Conservation (phyloP, 2,329 filamentous ascomycete species). For the Cladophialophora exuberans region DNA sequence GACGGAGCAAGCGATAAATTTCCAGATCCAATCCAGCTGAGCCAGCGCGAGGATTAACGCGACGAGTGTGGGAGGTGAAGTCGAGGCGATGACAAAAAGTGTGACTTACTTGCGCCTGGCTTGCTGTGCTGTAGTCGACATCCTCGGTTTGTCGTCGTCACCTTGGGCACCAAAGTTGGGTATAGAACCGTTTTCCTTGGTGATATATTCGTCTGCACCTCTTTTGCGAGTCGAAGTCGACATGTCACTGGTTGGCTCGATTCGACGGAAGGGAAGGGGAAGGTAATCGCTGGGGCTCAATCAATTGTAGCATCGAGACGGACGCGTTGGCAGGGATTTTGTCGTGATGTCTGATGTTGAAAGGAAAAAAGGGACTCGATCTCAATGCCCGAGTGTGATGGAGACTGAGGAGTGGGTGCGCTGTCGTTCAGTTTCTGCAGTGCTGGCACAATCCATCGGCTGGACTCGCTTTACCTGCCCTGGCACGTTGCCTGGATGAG, state of each 20-base stretch:
- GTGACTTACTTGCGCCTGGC: constrained; percentile 58
- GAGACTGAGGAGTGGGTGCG: constrained; percentile 5
- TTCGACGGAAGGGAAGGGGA: constrained; percentile 14
- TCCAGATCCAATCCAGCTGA: constrained; percentile 10
- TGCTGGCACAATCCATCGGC: constrained; percentile 5
- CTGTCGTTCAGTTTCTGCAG: constrained; percentile 5
- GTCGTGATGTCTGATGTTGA: constrained; percentile 1
- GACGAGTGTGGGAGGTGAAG: neutral
- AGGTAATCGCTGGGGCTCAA: neutral
- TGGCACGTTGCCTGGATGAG: no score
- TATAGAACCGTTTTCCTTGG: constrained; percentile 32
- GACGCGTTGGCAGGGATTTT: constrained; percentile 14
- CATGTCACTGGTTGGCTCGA: constrained; percentile 29
- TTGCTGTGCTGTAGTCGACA: constrained; percentile 59
- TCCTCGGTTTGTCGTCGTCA: constrained; percentile 51
- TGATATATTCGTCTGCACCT: constrained; percentile 29
- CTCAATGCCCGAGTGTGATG: constrained; percentile 1
- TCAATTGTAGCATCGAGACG: constrained; percentile 26
- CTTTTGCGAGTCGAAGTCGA: no score
- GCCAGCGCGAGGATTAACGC: constrained; percentile 7
- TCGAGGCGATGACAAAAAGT: neutral
- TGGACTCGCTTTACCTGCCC: neutral
- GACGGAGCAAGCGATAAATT: constrained; percentile 4
- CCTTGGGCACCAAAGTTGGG: constrained; percentile 15
- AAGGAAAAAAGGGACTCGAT: neutral